These are phyloP conservation scores for Cudoniella acicularis DNA, from an alignment of 495 filamentous ascomycete genomes.

Conservation along the genomic window DNA sequence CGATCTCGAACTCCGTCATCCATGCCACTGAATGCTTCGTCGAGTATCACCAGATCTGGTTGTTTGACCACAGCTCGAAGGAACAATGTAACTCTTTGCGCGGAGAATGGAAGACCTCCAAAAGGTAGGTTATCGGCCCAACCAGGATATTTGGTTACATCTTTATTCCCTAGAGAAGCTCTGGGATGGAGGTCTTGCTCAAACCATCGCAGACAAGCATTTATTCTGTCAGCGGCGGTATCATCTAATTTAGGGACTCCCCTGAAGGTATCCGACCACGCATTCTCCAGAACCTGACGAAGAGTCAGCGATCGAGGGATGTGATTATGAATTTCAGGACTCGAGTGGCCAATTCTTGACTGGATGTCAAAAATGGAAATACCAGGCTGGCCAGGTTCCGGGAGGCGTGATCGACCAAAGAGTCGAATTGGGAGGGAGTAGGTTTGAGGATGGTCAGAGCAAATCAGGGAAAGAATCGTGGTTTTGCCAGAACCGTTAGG, in stretches of 20 bases:
- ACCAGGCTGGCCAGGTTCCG: conserved; percentile 64
- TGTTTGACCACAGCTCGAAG: conserved; percentile 76
- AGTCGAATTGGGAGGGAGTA: conserved; percentile 84
- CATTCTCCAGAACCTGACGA: conserved; percentile 71
- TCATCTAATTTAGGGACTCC: conserved; percentile 59
- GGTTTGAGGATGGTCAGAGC: conserved; percentile 91
- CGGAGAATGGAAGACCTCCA: conserved; percentile 67
- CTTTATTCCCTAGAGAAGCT: not conserved
- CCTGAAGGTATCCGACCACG: conserved; percentile 85
- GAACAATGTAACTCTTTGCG: conserved; percentile 82
- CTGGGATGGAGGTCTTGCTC: conserved; percentile 64
- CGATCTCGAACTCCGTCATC: conserved; percentile 76
- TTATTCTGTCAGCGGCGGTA: conserved; percentile 51
- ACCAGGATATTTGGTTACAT: conserved; percentile 30
- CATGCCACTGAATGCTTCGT: conserved; percentile 92
- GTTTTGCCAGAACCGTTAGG: conserved; percentile 92
- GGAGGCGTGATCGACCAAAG: conserved; percentile 78
- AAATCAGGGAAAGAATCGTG: conserved; percentile 85
- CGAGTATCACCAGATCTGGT: conserved; percentile 85
- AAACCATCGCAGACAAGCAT: conserved; percentile 69
- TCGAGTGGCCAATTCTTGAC: conserved; percentile 82
- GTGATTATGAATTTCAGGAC: conserved; percentile 88
- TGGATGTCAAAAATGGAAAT: conserved; percentile 92
- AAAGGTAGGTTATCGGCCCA: conserved; percentile 73
- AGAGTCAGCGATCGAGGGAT: conserved; percentile 79